These are phyloP conservation scores for Brasenia schreberi DNA, from an alignment of 164 flowering plant species.

Conservation along the genomic window DNA sequence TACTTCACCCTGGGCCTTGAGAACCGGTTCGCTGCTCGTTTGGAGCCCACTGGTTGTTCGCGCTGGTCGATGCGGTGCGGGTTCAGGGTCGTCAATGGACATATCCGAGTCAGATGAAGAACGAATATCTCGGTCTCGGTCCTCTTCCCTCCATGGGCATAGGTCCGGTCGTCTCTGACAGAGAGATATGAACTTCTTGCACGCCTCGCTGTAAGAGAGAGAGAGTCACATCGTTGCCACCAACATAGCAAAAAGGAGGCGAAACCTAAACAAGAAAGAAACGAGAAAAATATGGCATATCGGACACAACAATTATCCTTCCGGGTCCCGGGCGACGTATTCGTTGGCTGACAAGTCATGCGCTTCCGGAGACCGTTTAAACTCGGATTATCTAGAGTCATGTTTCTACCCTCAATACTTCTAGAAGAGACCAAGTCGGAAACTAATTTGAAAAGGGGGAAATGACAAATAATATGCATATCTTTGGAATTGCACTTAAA, in stretches of 20 bases:
- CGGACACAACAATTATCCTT: too few relatives aligned
- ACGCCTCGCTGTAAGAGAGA: slow-evolving; percentile 57
- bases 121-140: slow-evolving; percentile 40
- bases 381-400: too few relatives aligned
- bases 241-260: background rate
- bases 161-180: slow-evolving; percentile 64
- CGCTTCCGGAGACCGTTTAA: too few relatives aligned
- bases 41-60: slow-evolving; percentile 13
- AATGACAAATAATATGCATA: too few relatives aligned
- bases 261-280: background rate
- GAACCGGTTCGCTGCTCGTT: background rate
- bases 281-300: background rate
- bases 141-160: slow-evolving; percentile 31
- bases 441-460: too few relatives aligned
- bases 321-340: too few relatives aligned
- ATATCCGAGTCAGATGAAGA: slow-evolving; percentile 72
- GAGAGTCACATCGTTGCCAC: background rate
- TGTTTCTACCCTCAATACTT: too few relatives aligned
- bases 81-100: slow-evolving; percentile 66
- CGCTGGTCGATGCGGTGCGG: slow-evolving; percentile 1
- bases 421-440: too few relatives aligned
- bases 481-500: too few relatives aligned
- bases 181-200: slow-evolving; percentile 48
- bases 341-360: too few relatives aligned
- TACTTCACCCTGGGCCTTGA: background rate